phyloP scores from a whole-genome alignment of 140 eudicot genomes.

The Ambrosia hybrid region DNA sequence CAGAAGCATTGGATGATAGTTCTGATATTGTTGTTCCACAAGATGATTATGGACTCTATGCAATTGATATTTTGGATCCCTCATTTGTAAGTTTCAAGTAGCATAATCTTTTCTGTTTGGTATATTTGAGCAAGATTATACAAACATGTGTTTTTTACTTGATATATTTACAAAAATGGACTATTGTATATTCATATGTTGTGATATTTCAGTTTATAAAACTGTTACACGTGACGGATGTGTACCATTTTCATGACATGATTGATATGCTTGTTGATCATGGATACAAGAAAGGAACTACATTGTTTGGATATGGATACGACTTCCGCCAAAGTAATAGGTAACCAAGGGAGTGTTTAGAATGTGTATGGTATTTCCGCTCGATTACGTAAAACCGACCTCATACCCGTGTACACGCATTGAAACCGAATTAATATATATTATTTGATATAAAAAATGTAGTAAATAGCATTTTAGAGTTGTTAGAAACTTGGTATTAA shows the following conservation, averaged over 20 bases:
- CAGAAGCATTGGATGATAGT: conserved; percentile 70
- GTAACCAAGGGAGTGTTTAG: conserved; percentile 23
- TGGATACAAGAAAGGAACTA: conserved; percentile 95
- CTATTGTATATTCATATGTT: not conserved
- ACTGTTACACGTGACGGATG: conserved; percentile 60
- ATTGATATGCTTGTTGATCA: conserved; percentile 83
- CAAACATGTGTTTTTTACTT: not conserved
- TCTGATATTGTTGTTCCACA: conserved; percentile 74
- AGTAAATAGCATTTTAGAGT: too few species aligned
- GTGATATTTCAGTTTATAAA: conserved; percentile 62
- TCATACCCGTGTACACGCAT: too few species aligned
- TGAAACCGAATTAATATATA: too few species aligned
- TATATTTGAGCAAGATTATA: not conserved
- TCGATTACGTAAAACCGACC: too few species aligned
- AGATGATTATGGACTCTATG: conserved; percentile 93
- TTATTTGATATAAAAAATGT: too few species aligned
- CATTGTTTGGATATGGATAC: conserved; percentile 90
- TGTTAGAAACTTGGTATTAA: too few species aligned
- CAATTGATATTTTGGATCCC: conserved; percentile 86
- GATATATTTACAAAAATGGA: not conserved
- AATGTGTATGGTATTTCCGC: too few species aligned
- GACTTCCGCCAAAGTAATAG: conserved; percentile 97
- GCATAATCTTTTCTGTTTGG: not conserved
- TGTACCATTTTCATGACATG: conserved; percentile 96
- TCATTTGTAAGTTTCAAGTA: conserved; percentile 46